Conservation (phyloP, 371 early-diverging fungal genomes). For the Mortierella sp. region DNA sequence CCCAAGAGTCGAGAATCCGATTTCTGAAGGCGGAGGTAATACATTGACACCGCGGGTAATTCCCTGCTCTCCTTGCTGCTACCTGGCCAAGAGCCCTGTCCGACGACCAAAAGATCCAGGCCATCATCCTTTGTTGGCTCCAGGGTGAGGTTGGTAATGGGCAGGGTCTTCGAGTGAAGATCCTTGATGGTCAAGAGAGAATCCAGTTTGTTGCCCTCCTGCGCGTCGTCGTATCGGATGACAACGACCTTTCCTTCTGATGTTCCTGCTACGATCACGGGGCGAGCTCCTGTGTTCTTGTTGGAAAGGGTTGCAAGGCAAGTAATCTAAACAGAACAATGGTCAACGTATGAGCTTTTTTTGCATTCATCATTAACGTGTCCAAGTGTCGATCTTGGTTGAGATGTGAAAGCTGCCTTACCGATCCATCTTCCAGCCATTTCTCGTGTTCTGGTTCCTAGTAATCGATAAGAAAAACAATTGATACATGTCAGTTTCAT, state of each 20-base stretch:
- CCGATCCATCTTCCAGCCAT: constrained; percentile 23
- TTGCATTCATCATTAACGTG: constrained; percentile 10
- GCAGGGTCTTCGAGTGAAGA: constrained; percentile 35
- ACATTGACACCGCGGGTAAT: constrained; percentile 46
- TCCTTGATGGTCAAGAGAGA: constrained; percentile 42
- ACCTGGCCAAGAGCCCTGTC: constrained; percentile 32
- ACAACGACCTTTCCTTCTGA: constrained; percentile 45
- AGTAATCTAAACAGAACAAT: constrained; percentile 27
- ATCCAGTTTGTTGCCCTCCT: constrained; percentile 27
- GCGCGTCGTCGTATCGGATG: constrained; percentile 35
- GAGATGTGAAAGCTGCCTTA: not conserved
- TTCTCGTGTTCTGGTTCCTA: constrained; percentile 26
- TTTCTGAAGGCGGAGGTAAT: constrained; percentile 50
- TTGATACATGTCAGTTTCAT: not conserved
- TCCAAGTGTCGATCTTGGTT: not conserved
- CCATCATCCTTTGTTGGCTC: constrained; percentile 38
- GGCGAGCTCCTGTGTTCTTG: constrained; percentile 31
- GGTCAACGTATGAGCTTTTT: not conserved
- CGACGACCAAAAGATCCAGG: constrained; percentile 36
- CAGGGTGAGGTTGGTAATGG: constrained; percentile 48
- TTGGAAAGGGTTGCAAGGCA: constrained; percentile 46
- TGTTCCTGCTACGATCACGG: constrained; percentile 51
- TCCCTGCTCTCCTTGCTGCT: constrained; percentile 12
- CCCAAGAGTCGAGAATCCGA: constrained; percentile 45
- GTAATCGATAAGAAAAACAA: not conserved